phyloP scores from a whole-genome alignment of 352 stramenopile genomes.

The Globisporangium spiculum region DNA sequence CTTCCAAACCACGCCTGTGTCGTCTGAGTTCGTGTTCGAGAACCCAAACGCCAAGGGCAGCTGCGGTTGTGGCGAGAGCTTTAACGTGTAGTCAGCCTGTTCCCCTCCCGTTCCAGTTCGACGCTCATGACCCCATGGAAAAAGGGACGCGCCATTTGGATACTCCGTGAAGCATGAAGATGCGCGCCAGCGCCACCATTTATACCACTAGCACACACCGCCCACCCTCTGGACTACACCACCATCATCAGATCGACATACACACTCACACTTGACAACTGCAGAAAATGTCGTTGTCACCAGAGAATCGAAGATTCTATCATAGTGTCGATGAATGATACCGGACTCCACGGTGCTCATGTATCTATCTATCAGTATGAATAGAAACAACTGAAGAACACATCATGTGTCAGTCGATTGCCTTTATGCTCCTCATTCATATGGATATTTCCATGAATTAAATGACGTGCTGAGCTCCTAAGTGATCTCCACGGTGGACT shows the following conservation, averaged over 20 bases:
- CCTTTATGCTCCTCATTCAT: background rate
- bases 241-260: background rate
- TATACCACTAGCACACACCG: background rate
- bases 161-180: background rate
- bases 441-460: background rate
- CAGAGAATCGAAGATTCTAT: background rate
- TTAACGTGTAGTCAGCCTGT: constrained; percentile 91
- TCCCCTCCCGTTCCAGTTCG: background rate
- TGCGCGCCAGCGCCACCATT: background rate
- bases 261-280: background rate
- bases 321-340: background rate
- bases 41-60: constrained; percentile 99
- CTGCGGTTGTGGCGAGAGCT: constrained; percentile 99
- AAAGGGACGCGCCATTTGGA: constrained; percentile 5
- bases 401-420: background rate
- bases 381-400: constrained; percentile 1
- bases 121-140: background rate
- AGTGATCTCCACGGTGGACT: constrained; percentile 68
- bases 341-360: constrained; percentile 1
- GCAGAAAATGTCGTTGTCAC: background rate
- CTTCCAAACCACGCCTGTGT: constrained; percentile 96
- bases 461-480: constrained; percentile 9
- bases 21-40: constrained; percentile 98
- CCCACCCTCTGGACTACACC: constrained; percentile 1
- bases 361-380: constrained; percentile 1